Base-by-base conservation (phyloP, 2,329 filamentous ascomycete species). In the Magnaporthiopsis incrustans region DNA sequence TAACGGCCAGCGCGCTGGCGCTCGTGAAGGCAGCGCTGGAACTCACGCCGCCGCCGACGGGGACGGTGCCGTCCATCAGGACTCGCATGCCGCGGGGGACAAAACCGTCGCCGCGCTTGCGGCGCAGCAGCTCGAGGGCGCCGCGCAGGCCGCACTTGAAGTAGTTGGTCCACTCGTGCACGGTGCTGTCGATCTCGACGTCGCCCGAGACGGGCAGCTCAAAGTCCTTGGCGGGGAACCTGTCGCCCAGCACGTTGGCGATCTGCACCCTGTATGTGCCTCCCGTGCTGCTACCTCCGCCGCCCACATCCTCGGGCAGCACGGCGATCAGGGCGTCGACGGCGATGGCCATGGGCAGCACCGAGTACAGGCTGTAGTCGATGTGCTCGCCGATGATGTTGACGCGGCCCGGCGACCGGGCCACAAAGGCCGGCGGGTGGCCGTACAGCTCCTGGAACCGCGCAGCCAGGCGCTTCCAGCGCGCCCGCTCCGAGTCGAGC, bases 361-460 rank as follows among this genome's bases (percentile, higher is more conserved):
- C 93, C 70, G 95, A 89, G 81, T 98, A 99, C 26, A 99, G 85
- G 18, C 92, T 97, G 79, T 99, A 99, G 80, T 99, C 95, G 72
- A 99, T 97, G 79, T 99, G 95, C 82, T 99, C 95, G 76, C 95
- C 95, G 74, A 99, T 97, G 73, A 99, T 95, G 79, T 98, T 98
- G 69, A 99, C 95, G 69, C 95, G 86, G 66, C 95, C 95, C 1
- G 95, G 95, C 64, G 93, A 97, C 67, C 95, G 88, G 12, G 94
- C 86, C 26, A 98, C 86, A 71, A 97, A 97, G 65, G 90, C 84
- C 56, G 93, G 87, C 22, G 82, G 78, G 62, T 85, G 82, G 69
- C 86, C 88, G 77, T 94, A 96, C 57, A 78, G 79, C 65, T 83
- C 77, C 69, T 87, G 80, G 77, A 98, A 98, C 69, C 83, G 82